Base-by-base conservation (phyloP, 1,284 basidiomycete species). In the Pisolithus thermaeus region DNA sequence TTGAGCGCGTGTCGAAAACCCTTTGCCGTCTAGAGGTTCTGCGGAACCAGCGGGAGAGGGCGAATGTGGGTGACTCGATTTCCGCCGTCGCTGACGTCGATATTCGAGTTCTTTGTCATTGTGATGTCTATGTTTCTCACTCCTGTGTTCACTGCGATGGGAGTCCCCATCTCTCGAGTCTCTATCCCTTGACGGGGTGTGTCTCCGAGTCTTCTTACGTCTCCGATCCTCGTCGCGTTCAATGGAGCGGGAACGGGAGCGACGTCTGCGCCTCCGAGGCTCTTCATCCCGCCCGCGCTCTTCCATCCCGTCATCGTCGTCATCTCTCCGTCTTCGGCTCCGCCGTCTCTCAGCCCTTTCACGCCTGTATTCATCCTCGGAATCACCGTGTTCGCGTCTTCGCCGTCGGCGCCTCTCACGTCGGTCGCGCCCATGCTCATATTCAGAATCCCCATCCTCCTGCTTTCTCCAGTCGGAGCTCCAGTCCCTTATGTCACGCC, bases 241-340 rank as follows among this genome's bases (percentile, higher is more conserved):
- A n/a, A 36, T 42, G 23, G 65, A 65, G 18, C 55, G 61, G 28
- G 70, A 63, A 23, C 59, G 64, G 36, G 68, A 65, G 23, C 58
- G 64, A 51, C 64, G 66, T 56, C 61, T 56, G 35, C 62, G 57
- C 27, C 49, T 55, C 38, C 56, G 57, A 45, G 52, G 53, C 37
- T 46, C 52, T 28, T 55, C 59, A 5, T 23, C 23, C 25, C 27
- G 42, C 8, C 27, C 42, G 27, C 11, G 42, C 14, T 30, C 12
- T 14, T 35, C 32, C 3, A 35, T 14, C 32, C 32, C 12, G 32
- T 35, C 32, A 35, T 35, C 12, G 4, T 35, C 32, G 32, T 35
- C 14, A 14, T 35, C 32, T 14, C 32, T 35, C 32, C 32, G 4
- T 35, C 32, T 35, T 35, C 32, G 32, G 32, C 50, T 35, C 32